Evolutionary conservation across 2,329 filamentous ascomycete genomes (phyloP), one percentile per base, ranked within the genome.

Genomic region (Paracoccidioides lutzii): DNA sequence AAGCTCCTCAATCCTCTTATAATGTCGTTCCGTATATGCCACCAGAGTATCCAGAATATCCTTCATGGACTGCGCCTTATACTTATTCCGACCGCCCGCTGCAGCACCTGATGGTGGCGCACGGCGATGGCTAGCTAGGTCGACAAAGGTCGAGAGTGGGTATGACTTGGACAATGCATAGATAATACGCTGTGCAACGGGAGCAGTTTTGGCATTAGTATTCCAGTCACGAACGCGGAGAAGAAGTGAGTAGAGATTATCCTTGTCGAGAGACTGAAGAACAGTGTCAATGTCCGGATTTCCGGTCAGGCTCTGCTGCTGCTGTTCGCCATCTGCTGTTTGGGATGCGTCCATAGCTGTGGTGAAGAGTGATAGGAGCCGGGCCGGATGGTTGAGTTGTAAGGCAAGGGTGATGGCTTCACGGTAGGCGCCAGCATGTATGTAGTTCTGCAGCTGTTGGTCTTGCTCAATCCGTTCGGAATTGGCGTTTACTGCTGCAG

Each of bases 191-290:
- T 98, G 93, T 0, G 93, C 87, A 0, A 97, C 83, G 4, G 84
- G 80, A 0, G 90, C 85, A 3, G 89, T 95, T 59, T 88, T 81
- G 0, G 89, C 90, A 64, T 97, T 97, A 4, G 93, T 95, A 68
- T 98, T 98, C 93, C 93, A 98, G 72, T 98, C 93, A 48, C 94
- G 81, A 46, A 96, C 73, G 57, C 93, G 79, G 41, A 91, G 76
- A 0, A 98, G 79, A 12, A 98, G 79, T 5, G 82, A 77, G 71
- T 88, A 94, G 12, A 98, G 80, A 68, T 97, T 91, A 62, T 91
- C 86, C 62, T 93, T 85, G 4, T 85, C 85, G 5, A 98, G 77
- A 10, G 75, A 81, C n/a, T 78, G 81, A 0, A 98, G 76, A 0
- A 95, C 90, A 53, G 89, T 80, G 63, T 97, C 93, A 7, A 97